Evolutionary conservation across 495 filamentous ascomycete genomes (phyloP).

Genomic region (Pseudotulostoma volvatum): DNA sequence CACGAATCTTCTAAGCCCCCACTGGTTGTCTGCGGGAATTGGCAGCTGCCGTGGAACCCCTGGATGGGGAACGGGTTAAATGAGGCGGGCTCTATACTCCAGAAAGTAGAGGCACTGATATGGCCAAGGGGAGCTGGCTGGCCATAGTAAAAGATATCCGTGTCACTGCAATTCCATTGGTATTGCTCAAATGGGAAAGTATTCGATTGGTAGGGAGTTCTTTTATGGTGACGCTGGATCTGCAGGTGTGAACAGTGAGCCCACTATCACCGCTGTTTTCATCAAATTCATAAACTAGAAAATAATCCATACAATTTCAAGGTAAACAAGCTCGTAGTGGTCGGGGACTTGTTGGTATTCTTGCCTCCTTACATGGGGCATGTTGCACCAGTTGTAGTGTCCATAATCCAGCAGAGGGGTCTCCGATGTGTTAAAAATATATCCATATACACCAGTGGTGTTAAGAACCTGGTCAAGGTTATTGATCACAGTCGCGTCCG

Average conservation of each 20-base stretch:
- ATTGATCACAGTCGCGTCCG: conserved; percentile 38
- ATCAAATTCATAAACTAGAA: too few species aligned
- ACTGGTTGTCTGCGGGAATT: conserved; percentile 55
- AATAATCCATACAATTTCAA: conserved; percentile 49
- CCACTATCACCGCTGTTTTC: not conserved
- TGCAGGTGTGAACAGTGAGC: too few species aligned
- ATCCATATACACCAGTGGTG: conserved; percentile 40
- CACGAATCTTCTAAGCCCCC: conserved; percentile 47
- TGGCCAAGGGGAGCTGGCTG: conserved; percentile 21
- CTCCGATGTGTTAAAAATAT: conserved; percentile 43
- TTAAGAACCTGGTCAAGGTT: conserved; percentile 34
- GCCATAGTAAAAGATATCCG: conserved; percentile 45
- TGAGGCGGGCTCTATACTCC: conserved; percentile 36
- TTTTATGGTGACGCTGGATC: conserved; percentile 61
- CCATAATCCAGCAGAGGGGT: conserved; percentile 33
- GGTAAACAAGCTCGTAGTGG: conserved; percentile 43
- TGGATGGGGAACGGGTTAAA: conserved; percentile 41
- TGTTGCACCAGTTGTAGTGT: conserved; percentile 59
- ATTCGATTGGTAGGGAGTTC: conserved; percentile 53
- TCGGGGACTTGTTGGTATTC: conserved; percentile 35
- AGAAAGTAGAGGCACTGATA: conserved; percentile 32
- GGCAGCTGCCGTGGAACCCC: conserved; percentile 47
- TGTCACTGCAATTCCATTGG: conserved; percentile 46
- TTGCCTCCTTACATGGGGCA: conserved; percentile 47
- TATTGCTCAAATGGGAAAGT: conserved; percentile 48